Base-by-base conservation (phyloP, 2,329 filamentous ascomycete genomes). In the Penicillium crustosum region DNA sequence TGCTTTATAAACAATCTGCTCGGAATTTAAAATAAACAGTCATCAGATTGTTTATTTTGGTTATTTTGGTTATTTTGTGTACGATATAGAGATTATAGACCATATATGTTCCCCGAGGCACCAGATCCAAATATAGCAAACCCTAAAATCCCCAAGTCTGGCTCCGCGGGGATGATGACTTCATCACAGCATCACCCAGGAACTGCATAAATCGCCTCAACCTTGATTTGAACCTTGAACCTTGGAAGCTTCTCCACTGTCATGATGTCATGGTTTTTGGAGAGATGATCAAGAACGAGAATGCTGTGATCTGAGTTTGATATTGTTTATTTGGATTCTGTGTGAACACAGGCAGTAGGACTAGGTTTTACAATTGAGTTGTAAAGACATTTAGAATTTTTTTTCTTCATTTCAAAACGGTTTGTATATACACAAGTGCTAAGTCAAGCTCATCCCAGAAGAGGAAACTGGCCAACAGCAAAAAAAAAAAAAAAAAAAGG, bases 361-460 rank as follows among this genome's bases (percentile, higher is more conserved):
- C 3, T 31, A 31, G 29, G 5, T 38, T 39, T 9, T 19, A 39
- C n/a, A 12, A 2, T 42, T 15, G 13, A 17, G 21, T 6, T 21
- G 19, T 25, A 25, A 6, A 25, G 33, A 27, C 33, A 39, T 35
- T 35, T 61, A n/a, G 19, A 57, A 35, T 31, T 57, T 59, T 61
- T 55, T 58, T 53, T 41, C 21, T 53, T 62, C 49, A 57, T 58
- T 59, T 42, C 48, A 36, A 17, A 44, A 55, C 23, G 27, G 53
- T 21, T 60, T 57, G 43, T 65, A 64, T 66, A 47, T 65, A 64
- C 60, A 64, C 36, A 55, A 58, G 38, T 53, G 55, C 42, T 23
- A 35, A n/a, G 42, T 52, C 58, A 38, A 38, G 39, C 47, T 49
- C 27, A 38, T 36, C 41, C 44, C 44, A 19, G 33, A 29, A 19